Base-by-base conservation (phyloP, 805 yeast species). In the Teunomyces atbi region DNA sequence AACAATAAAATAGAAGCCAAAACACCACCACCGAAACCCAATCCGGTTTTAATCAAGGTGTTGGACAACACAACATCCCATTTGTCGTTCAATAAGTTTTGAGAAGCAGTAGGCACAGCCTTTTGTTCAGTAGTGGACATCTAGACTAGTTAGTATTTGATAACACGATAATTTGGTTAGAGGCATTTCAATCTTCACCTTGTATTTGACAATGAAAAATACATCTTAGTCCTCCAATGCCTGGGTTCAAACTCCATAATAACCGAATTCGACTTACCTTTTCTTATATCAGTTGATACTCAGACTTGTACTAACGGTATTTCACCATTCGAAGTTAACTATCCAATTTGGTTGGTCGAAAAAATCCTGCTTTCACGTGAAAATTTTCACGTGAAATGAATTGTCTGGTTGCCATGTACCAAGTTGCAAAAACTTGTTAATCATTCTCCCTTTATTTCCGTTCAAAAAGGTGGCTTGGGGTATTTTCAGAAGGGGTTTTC, bases 1-100 rank as follows among this genome's bases (percentile, higher is more conserved):
- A 94, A 94, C 47, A 94, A 71, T 49, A 94, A 70, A 37, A 91
- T 95, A 6, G 97, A 89, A 38, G 95, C 87, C 48, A 92, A 79
- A 28, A 94, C 96, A 71, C 99, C 99, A 39, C 85, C 94, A 54
- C 98, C 98, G 57, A 94, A 84, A 42, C 99, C 99, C 53, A 94
- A 78, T 15, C 97, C 96, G 58, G 97, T 86, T 71, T 94, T 94
- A 57, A 94, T 96, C 53, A 94, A 75, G 51, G 95, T 83, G 74
- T 94, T 94, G 49, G 99, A 90, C 62, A 94, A 77, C 45, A 91
- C 97, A 55, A 90, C 87, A 69, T 94, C 99, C 99, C 99, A 94
- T 68, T 82, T 82, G 58, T 82, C 84, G 60, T 82, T 81, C 56
- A 82, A 69, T 55, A 82, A 77, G 58, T 79, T 77, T 62, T 76